phyloP scores from a whole-genome alignment of 805 yeast species.

The Starmerella roubikii region DNA sequence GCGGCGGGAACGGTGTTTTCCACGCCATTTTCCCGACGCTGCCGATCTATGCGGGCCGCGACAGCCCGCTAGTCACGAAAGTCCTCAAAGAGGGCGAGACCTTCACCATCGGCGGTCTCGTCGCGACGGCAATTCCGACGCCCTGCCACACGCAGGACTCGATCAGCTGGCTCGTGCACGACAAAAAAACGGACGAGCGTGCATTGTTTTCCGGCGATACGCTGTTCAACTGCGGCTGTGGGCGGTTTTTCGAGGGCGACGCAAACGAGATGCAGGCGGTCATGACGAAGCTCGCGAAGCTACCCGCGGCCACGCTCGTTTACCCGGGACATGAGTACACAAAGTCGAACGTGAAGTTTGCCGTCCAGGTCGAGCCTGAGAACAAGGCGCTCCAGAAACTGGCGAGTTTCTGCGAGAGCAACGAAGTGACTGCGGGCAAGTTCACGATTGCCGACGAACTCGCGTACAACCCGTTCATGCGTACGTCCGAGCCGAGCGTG shows the following conservation, averaged over 20 bases:
- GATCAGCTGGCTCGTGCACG: constrained; percentile 69
- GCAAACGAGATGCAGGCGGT: constrained; percentile 68
- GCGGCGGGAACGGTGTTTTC: constrained; percentile 61
- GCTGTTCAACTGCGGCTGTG: constrained; percentile 86
- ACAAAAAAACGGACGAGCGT: constrained; percentile 44
- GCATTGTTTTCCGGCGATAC: constrained; percentile 95
- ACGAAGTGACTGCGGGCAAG: constrained; percentile 71
- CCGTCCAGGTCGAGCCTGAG: constrained; percentile 43
- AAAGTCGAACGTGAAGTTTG: constrained; percentile 62
- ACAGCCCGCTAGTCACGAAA: constrained; percentile 56
- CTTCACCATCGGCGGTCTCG: constrained; percentile 50
- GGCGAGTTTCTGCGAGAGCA: constrained; percentile 34
- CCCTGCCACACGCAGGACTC: constrained; percentile 98
- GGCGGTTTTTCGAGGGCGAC: constrained; percentile 88
- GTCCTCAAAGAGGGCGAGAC: constrained; percentile 55
- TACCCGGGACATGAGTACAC: constrained; percentile 98
- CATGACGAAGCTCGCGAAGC: constrained; percentile 42
- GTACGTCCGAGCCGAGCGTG: constrained; percentile 51
- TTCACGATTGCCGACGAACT: constrained; percentile 78
- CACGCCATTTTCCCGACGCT: constrained; percentile 30
- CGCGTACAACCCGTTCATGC: constrained; percentile 79
- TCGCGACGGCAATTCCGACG: constrained; percentile 73
- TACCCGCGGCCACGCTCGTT: constrained; percentile 60
- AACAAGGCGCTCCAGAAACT: constrained; percentile 41
- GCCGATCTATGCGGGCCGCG: constrained; percentile 73